Evolutionary conservation across 2,329 filamentous ascomycete genomes (phyloP), one percentile per base, ranked within the genome.

Genomic region (Didymella exigua): DNA sequence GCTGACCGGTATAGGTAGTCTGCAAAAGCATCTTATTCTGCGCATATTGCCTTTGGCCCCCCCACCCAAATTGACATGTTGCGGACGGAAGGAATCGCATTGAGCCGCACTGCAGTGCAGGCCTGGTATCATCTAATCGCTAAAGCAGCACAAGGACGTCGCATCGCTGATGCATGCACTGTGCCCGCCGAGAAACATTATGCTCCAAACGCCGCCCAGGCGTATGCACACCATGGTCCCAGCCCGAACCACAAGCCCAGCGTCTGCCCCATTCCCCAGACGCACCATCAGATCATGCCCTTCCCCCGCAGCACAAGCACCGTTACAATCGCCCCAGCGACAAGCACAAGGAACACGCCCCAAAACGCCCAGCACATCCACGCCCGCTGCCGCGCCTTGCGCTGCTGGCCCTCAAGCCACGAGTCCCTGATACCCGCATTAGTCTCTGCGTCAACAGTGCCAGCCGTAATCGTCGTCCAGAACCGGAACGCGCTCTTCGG

Each of bases 381-480:
- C 19, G 77, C 77, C 9, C 79, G 76, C 41, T 77, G 78, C 4
- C 69, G 65, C 49, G 75, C 74, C 63, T 86, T 86, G 43, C 70
- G 70, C 14, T 75, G 73, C 70, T 85, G 78, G 6, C 74, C 73
- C 30, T 75, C 76, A 27, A 86, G 81, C 84, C 84, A 86, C 46
- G 77, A 43, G 9, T 49, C 49, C 4, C 49, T 54, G 6, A 19
- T 18, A 23, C 7, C 14, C 11, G 37, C 16, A 43, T 56, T 43
- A 56, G 67, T n/a, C 36, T 38, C 36, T 9, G 23, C 21, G 1
- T 14, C 10, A 4, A 24, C 9, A 9, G n/a, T 19, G 21, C 36
- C 36, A 11, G 36, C 65, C 30, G 63, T 58, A 30, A 73, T 68
- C 19, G 60, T 62, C 5, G 71, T 73, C 62, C 68, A 70, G 58